Evolutionary conservation across 2,329 filamentous ascomycete genomes (phyloP).

Genomic region (Clonostachys rhizophaga): DNA sequence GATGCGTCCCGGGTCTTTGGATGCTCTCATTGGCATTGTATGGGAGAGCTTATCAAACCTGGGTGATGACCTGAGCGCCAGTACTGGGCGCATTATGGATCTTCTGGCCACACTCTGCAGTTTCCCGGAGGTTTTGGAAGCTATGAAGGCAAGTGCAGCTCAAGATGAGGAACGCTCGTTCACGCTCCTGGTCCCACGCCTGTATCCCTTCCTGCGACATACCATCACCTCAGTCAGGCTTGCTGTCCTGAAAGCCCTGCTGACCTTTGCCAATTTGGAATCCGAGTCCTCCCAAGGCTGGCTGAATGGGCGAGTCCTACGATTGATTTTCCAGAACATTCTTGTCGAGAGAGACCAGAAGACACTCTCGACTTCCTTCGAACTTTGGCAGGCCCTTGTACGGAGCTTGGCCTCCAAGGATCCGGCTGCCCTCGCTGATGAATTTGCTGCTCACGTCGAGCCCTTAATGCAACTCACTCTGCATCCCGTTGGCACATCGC

Average conservation of each 20-base stretch:
- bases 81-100: constrained; percentile 98
- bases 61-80: constrained; percentile 95
- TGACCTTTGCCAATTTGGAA: constrained; percentile 88
- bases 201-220: constrained; percentile 94
- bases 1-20: constrained; percentile 72
- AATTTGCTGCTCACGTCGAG: constrained; percentile 72
- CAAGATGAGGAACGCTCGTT: constrained; percentile 86
- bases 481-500: constrained; percentile 87
- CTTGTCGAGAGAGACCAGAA: constrained; percentile 86
- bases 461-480: constrained; percentile 81
- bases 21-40: constrained; percentile 84
- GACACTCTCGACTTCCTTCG: constrained; percentile 76
- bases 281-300: constrained; percentile 78
- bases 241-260: constrained; percentile 85
- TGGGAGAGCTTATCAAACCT: constrained; percentile 96
- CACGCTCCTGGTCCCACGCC: constrained; percentile 81
- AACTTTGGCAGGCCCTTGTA: constrained; percentile 81
- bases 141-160: constrained; percentile 87
- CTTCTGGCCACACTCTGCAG: constrained; percentile 91
- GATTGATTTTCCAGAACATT: constrained; percentile 91
- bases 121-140: constrained; percentile 85
- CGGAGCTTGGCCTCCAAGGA: constrained; percentile 59
- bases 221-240: constrained; percentile 95
- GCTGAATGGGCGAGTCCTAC: constrained; percentile 84
- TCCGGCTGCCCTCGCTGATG: constrained; percentile 60